A percentile compares a stretch with the other conserved stretches of the same genome.
Evolutionary conservation across 2,329 filamentous ascomycete genomes (phyloP).

Genomic region (Colletotrichum musicola): DNA sequence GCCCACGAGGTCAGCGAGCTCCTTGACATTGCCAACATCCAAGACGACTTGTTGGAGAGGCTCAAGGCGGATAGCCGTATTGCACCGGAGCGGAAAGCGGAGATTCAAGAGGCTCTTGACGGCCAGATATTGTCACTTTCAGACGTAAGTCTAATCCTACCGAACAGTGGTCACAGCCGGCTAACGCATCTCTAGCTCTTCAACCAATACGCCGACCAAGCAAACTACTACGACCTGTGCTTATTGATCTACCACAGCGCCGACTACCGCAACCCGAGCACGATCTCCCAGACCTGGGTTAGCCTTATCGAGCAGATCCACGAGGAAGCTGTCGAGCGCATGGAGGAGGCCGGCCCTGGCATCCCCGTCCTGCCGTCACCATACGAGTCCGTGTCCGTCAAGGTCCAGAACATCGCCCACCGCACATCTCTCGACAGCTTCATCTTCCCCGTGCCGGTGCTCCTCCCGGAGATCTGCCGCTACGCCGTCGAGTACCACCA

Average conservation of each 20-base stretch:
- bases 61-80: conserved; percentile 81
- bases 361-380: conserved; percentile 63
- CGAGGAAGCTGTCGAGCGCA: conserved; percentile 61
- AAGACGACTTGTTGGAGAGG: conserved; percentile 88
- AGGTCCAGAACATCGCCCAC: conserved; percentile 74
- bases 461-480: conserved; percentile 73
- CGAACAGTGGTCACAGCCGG: conserved; percentile 6
- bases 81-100: conserved; percentile 68
- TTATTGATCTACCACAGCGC: conserved; percentile 92
- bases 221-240: conserved; percentile 93
- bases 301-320: conserved; percentile 82
- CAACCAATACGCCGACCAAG: conserved; percentile 90
- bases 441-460: conserved; percentile 72
- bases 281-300: conserved; percentile 88
- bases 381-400: conserved; percentile 77
- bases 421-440: conserved; percentile 74
- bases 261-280: conserved; percentile 88
- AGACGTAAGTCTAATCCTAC: conserved; percentile 68
- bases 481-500: conserved; percentile 72
- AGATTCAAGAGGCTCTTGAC: conserved; percentile 78
- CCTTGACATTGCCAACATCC: conserved; percentile 93
- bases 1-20: conserved; percentile 87
- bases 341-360: conserved; percentile 56
- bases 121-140: conserved; percentile 83
- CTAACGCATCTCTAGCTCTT: conserved; percentile 74